Evolutionary conservation across 345 rosid genomes (phyloP).

Genomic region (Geranium brycei): DNA sequence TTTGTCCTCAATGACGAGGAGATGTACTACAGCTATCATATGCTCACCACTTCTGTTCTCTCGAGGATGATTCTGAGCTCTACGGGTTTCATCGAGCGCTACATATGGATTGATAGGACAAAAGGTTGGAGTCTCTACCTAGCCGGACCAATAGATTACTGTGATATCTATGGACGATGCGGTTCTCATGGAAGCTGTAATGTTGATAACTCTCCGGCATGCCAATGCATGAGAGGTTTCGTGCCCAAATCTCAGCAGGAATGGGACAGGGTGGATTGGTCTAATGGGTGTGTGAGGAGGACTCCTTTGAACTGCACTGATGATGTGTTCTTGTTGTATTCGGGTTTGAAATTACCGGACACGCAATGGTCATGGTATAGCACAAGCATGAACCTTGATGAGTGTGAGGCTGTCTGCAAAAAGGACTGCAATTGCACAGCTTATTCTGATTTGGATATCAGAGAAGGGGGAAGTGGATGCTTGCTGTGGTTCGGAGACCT

Average conservation of each 20-base stretch:
- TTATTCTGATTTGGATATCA: constrained; percentile 6
- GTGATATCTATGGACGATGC: constrained; percentile 17
- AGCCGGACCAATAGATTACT: constrained; percentile 15
- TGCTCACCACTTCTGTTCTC: not conserved
- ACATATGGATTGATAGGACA: not conserved
- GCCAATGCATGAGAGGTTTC: constrained; percentile 26
- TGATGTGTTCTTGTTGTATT: constrained; percentile 17
- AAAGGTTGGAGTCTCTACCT: constrained; percentile 12
- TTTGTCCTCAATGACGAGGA: constrained; percentile 6
- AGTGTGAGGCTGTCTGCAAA: not conserved
- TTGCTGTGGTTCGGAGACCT: constrained; percentile 7
- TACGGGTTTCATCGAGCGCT: constrained; percentile 9
- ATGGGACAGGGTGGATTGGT: constrained; percentile 12
- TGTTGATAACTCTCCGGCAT: not conserved
- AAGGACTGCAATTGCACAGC: constrained; percentile 10
- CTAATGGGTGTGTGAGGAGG: constrained; percentile 26
- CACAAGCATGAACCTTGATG: not conserved
- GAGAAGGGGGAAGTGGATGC: not conserved
- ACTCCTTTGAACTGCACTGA: constrained; percentile 10
- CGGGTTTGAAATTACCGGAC: constrained; percentile 21
- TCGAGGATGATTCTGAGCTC: constrained; percentile 10
- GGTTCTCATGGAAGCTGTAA: constrained; percentile 22
- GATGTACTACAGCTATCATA: constrained; percentile 9
- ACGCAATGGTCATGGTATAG: not conserved
- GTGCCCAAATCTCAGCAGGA: constrained; percentile 13